Conservation (phyloP, 345 rosid genomes). For the Murraya koenigii region DNA sequence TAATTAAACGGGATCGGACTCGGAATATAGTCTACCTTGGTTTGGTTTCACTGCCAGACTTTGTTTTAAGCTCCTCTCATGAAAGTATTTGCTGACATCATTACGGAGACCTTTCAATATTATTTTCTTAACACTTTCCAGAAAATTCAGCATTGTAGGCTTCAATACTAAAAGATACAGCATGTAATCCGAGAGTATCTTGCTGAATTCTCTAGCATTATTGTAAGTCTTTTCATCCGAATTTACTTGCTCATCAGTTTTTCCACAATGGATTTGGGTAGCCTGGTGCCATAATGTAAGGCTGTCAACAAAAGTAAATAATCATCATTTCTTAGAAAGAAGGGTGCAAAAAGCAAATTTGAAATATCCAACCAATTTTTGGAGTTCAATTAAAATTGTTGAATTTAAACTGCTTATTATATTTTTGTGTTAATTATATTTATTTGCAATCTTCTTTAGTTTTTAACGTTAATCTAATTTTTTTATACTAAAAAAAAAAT, state of each 20-base stretch:
- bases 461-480: too few relatives aligned
- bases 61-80: slow-evolving; percentile 8
- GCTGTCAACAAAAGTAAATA: slow-evolving; percentile 39
- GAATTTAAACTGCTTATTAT: too few relatives aligned
- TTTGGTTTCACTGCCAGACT: slow-evolving; percentile 21
- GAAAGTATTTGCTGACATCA: slow-evolving; percentile 38
- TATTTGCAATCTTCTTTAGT: too few relatives aligned
- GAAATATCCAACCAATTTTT: too few relatives aligned
- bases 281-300: slow-evolving; percentile 55
- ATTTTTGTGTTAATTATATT: too few relatives aligned
- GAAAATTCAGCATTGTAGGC: slow-evolving; percentile 50
- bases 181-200: slow-evolving; percentile 61
- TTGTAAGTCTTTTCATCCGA: neutral
- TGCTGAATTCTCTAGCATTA: slow-evolving; percentile 30
- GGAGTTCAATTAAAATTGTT: too few relatives aligned
- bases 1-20: slow-evolving; percentile 25
- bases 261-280: slow-evolving; percentile 46
- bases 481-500: too few relatives aligned
- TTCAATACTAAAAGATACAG: slow-evolving; percentile 51
- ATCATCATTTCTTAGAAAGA: too few relatives aligned
- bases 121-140: slow-evolving; percentile 48
- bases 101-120: slow-evolving; percentile 45
- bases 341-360: too few relatives aligned
- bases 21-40: slow-evolving; percentile 23
- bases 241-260: neutral